phyloP scores from a whole-genome alignment of 768 basidiomycete species.

The Pulveroboletus sp. region DNA sequence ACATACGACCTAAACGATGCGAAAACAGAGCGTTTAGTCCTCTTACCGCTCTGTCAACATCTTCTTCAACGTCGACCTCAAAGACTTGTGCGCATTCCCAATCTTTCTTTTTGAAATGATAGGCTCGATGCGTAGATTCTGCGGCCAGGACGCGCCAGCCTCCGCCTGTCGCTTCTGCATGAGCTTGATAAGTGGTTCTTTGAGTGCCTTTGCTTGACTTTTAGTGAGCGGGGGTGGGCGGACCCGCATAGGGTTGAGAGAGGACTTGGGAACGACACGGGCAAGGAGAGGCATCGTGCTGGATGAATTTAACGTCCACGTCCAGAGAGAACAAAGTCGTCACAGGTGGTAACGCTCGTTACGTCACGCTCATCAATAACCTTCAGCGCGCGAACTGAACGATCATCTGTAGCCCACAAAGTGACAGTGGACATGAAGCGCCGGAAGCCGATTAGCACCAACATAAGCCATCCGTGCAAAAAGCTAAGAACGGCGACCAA shows the following conservation, averaged over 20 bases:
- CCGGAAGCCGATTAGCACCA: not conserved
- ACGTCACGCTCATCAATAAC: not conserved
- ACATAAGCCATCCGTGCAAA: conserved; percentile 5
- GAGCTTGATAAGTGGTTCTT: conserved; percentile 37
- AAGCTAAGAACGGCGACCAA: conserved; percentile 10
- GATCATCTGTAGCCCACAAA: not conserved
- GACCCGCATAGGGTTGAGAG: conserved; percentile 20
- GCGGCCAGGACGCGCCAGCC: conserved; percentile 39
- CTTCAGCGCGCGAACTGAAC: not conserved
- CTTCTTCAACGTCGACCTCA: conserved; percentile 37
- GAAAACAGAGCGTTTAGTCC: not conserved
- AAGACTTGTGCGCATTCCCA: conserved; percentile 34
- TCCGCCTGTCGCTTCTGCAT: conserved; percentile 38
- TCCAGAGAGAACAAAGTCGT: too few relatives aligned
- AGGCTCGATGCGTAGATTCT: conserved; percentile 49
- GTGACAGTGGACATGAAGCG: conserved; percentile 10
- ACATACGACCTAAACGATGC: conserved; percentile 4
- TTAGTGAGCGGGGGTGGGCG: conserved; percentile 32
- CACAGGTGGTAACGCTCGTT: too few relatives aligned
- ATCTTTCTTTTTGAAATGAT: conserved; percentile 36
- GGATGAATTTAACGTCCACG: not conserved
- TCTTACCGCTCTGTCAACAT: conserved; percentile 30
- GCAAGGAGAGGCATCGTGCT: conserved; percentile 18
- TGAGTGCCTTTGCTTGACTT: conserved; percentile 23
- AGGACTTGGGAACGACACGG: conserved; percentile 37